Percentiles rank a stretch among this genome's conserved stretches.
phyloP scores from a whole-genome alignment of 768 basidiomycete species.

The Leucogyrophana mollusca region DNA sequence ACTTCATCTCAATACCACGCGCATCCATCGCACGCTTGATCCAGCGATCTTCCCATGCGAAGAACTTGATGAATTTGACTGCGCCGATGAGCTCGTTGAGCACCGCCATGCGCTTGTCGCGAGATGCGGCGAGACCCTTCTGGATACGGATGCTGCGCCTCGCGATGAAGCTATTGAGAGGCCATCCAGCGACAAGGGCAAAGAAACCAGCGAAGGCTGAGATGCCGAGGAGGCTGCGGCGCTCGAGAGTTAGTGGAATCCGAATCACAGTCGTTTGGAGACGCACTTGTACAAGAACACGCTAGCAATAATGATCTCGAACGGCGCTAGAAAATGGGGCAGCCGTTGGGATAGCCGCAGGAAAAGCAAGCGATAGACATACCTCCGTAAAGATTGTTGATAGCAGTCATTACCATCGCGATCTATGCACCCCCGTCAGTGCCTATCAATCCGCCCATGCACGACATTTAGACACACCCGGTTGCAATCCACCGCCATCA shows the following conservation, averaged over 20 bases:
- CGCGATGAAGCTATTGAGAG: slow-evolving; percentile 68
- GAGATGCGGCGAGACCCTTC: slow-evolving; percentile 56
- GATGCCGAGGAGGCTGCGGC: slow-evolving; percentile 54
- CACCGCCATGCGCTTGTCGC: slow-evolving; percentile 77
- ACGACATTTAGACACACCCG: slow-evolving; percentile 39
- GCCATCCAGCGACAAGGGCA: slow-evolving; percentile 64
- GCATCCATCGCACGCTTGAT: slow-evolving; percentile 61
- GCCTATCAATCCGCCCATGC: too few relatives aligned
- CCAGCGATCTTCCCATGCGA: slow-evolving; percentile 81
- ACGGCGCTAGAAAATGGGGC: slow-evolving; percentile 47
- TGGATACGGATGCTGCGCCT: slow-evolving; percentile 59
- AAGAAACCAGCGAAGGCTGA: slow-evolving; percentile 58
- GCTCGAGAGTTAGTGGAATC: not conserved
- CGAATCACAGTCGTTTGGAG: not conserved
- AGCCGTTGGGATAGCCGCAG: not conserved
- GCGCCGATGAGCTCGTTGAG: slow-evolving; percentile 76
- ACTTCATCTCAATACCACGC: slow-evolving; percentile 24
- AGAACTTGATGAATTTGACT: slow-evolving; percentile 82
- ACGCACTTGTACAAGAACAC: slow-evolving; percentile 73
- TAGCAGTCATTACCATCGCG: slow-evolving; percentile 49
- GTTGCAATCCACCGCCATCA: slow-evolving; percentile 83
- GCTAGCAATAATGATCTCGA: slow-evolving; percentile 74
- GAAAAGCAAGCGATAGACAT: slow-evolving; percentile 12
- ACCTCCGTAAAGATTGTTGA: slow-evolving; percentile 72
- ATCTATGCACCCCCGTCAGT: slow-evolving; percentile 24